A percentile compares a stretch with the other conserved stretches of the same genome.
Conservation (phyloP, 2,329 filamentous ascomycete species). For the Metarhizium sp. region DNA sequence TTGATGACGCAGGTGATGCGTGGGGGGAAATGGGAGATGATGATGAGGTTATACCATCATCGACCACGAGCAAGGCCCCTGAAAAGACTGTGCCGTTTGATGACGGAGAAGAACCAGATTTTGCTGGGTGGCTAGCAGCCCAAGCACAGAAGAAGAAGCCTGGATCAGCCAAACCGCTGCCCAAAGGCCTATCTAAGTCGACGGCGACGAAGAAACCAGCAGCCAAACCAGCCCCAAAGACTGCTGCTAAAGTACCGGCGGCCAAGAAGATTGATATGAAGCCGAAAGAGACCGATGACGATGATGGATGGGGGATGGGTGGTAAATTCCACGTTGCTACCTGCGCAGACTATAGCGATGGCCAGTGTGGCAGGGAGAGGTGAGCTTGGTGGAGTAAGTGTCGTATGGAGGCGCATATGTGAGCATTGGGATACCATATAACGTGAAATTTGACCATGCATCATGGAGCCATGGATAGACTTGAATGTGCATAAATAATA, state of each 20-base stretch:
- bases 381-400: too few species aligned
- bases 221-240: constrained; percentile 24
- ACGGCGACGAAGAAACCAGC: constrained; percentile 30
- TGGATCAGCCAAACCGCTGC: constrained; percentile 51
- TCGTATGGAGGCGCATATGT: neutral
- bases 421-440: neutral
- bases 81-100: constrained; percentile 51
- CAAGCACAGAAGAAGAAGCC: constrained; percentile 76
- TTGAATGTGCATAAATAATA: too few species aligned
- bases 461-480: neutral
- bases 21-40: constrained; percentile 66
- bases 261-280: constrained; percentile 63
- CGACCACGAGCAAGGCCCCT: constrained; percentile 19
- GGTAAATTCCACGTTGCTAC: constrained; percentile 29
- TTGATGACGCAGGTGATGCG: constrained; percentile 57
- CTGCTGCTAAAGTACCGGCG: constrained; percentile 29
- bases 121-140: constrained; percentile 88
- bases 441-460: neutral
- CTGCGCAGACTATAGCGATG: neutral
- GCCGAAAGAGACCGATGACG: constrained; percentile 49
- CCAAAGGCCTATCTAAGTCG: constrained; percentile 72
- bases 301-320: constrained; percentile 59
- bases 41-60: constrained; percentile 30
- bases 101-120: constrained; percentile 78
- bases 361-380: neutral